Evolutionary conservation across 768 basidiomycete genomes (phyloP), one percentile per base, ranked within the genome.

Genomic region (Mrakia blollopis): DNA sequence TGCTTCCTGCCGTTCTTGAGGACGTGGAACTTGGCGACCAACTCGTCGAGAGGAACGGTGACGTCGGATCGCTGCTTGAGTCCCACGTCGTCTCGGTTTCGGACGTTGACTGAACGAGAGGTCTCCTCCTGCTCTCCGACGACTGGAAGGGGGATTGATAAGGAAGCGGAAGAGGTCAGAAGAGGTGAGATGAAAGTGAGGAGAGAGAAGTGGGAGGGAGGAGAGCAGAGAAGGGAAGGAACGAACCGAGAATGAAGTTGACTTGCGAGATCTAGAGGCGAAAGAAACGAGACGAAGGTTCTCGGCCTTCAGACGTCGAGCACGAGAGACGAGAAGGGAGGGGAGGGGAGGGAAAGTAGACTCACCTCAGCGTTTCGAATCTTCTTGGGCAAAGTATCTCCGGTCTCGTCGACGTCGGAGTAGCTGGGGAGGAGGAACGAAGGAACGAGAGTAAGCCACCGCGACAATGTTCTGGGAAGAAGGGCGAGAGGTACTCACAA

Each of bases 301-400:
- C 32, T 30, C n/a, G 37, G 63, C 1, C 8, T 6, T 30, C 21
- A 18, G n/a, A 37, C 14, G 4, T 18, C 37, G 63, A 30, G 30
- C 16, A 21, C 32, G 32, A 8, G 32, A 35, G n/a, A n/a, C n/a
- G n/a, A 39, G 28, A 7, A 16, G 63, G 7, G 63, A 32, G 18
- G 63, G 37, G 10, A 23, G 13, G 37, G 14, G n/a, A 57, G 0
- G 18, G 25, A 28, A 57, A 28, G 25, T 0, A 35, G 4, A 5
- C 63, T 3, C 0, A 65, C 63, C 85, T 99, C 95, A 30, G 92
- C 95, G 83, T 98, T 98, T 39, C 95, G 88, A 81, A 99, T 93
- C 87, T 98, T 98, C 89, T 98, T 98, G 78, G 89, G 91, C 37
- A 98, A 88, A 0, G 97, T 98, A 81, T 97, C 91, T 60, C 91